phyloP scores from a whole-genome alignment of 306 rosid genomes.

The Prunus campanulata region DNA sequence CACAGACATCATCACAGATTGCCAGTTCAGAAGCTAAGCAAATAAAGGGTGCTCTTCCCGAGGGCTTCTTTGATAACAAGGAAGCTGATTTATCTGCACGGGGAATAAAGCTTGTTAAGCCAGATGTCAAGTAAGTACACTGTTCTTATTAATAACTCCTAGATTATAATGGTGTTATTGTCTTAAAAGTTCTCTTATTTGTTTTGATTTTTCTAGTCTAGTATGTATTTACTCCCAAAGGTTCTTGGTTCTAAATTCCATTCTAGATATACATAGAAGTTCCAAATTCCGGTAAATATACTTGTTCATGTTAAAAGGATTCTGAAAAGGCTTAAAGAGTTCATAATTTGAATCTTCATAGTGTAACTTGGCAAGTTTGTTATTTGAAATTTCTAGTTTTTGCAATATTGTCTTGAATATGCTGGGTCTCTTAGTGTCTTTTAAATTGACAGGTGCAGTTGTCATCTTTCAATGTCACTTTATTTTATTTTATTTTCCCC shows the following conservation, averaged over 20 bases:
- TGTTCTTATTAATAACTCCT: slow-evolving; percentile 11
- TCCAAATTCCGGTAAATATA: background rate
- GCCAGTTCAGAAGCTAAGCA: slow-evolving; percentile 56
- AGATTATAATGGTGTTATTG: background rate
- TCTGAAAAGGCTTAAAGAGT: background rate
- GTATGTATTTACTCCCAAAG: background rate
- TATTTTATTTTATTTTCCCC: background rate
- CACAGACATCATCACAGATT: slow-evolving; percentile 32
- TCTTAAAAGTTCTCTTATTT: background rate
- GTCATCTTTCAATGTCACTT: background rate
- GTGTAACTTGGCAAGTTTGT: background rate
- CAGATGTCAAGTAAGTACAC: slow-evolving; percentile 78
- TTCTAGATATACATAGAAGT: background rate
- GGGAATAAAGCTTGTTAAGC: slow-evolving; percentile 85
- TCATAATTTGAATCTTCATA: background rate
- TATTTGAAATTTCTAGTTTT: background rate
- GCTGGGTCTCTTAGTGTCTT: background rate
- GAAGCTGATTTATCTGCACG: slow-evolving; percentile 92
- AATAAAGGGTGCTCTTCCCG: slow-evolving; percentile 77
- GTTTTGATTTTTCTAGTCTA: background rate
- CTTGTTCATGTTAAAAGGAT: background rate
- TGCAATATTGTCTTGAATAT: background rate
- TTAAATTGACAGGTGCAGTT: background rate
- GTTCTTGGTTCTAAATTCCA: background rate
- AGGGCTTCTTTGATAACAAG: slow-evolving; percentile 95